Percentiles rank a stretch among this genome's conserved stretches.
Conservation (phyloP, 768 basidiomycete species). For the Rhodotorula babjevae region DNA sequence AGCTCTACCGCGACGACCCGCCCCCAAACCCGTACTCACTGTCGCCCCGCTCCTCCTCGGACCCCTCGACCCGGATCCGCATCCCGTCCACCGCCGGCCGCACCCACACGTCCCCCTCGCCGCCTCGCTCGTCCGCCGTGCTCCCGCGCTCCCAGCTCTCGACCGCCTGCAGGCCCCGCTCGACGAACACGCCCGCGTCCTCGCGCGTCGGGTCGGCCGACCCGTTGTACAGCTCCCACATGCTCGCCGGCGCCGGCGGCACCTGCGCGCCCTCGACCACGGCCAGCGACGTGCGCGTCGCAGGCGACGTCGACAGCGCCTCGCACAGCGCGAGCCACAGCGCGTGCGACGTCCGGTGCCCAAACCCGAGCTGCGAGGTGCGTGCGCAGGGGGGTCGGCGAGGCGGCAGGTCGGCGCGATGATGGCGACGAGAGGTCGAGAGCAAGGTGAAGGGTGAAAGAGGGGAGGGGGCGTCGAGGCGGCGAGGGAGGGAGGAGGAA, state of each 20-base stretch:
- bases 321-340: conserved; percentile 16
- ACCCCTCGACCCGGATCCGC: conserved; percentile 4
- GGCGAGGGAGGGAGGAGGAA: too few species aligned
- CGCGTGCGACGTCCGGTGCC: conserved; percentile 34
- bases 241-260: not conserved
- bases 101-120: conserved; percentile 23
- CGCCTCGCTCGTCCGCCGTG: not conserved
- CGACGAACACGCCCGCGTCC: conserved; percentile 5
- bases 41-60: not conserved
- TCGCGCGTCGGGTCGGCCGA: conserved; percentile 7
- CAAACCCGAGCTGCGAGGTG: conserved; percentile 32
- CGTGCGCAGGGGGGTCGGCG: not conserved
- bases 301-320: conserved; percentile 11
- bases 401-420: not conserved
- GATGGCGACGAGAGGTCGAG: not conserved
- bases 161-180: conserved; percentile 6
- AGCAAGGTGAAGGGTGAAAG: not conserved
- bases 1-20: not conserved
- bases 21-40: not conserved
- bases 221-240: conserved; percentile 15
- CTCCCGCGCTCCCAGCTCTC: conserved; percentile 19
- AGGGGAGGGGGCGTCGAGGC: not conserved
- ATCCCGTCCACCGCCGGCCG: conserved; percentile 36
- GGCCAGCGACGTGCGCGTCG: not conserved
- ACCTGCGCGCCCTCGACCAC: not conserved